Evolutionary conservation across 2,329 filamentous ascomycete genomes (phyloP).

Genomic region (Alternaria sp.): DNA sequence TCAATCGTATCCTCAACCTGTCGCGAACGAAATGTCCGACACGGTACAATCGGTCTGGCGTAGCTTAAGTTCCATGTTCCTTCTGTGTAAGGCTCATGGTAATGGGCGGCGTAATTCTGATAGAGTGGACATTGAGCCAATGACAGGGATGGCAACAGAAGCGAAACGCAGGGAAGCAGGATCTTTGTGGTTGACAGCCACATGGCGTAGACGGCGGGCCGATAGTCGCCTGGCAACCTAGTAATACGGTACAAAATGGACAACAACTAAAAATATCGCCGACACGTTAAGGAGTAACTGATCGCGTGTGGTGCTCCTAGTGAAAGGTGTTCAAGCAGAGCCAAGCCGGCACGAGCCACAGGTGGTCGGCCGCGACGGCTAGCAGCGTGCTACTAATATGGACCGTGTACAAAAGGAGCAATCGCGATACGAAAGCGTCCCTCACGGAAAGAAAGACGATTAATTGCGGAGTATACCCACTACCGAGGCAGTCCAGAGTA

Average conservation of each 20-base stretch:
- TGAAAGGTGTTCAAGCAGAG: constrained; percentile 7
- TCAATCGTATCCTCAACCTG: constrained; percentile 53
- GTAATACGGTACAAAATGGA: not conserved
- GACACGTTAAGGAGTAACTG: not conserved
- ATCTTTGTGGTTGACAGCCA: constrained; percentile 8
- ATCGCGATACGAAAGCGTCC: not conserved
- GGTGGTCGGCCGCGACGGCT: constrained; percentile 5
- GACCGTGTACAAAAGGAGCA: not conserved
- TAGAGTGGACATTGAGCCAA: constrained; percentile 55
- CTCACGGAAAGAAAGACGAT: not conserved
- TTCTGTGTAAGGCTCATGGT: constrained; percentile 53
- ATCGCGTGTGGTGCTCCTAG: not conserved
- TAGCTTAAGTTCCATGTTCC: constrained; percentile 55
- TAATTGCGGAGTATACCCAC: not conserved
- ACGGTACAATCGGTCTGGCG: constrained; percentile 54
- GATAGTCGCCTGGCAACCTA: not conserved
- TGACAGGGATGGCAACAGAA: constrained; percentile 23
- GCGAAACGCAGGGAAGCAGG: constrained; percentile 12
- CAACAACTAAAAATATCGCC: not conserved
- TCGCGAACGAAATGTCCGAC: constrained; percentile 55
- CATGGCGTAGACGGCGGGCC: constrained; percentile 8
- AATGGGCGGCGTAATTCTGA: constrained; percentile 48
- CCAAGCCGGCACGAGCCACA: constrained; percentile 19
- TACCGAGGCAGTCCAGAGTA: not conserved
- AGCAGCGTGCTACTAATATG: not conserved